A percentile compares a stretch with the other conserved stretches of the same genome.
phyloP scores from a whole-genome alignment of 805 yeast genomes.

The Suhomyces tanzawaensis region DNA sequence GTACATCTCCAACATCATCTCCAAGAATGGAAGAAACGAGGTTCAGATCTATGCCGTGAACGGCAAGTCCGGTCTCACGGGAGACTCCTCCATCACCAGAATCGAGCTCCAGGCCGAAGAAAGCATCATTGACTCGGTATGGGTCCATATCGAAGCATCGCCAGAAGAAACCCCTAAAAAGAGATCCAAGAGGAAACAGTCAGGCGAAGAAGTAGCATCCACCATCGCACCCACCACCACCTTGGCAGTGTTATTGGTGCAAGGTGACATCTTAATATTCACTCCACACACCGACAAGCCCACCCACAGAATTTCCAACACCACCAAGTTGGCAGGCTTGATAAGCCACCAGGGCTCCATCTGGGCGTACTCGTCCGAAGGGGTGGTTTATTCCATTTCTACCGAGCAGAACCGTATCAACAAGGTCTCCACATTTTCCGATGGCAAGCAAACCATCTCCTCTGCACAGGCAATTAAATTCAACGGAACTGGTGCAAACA shows the following conservation, averaged over 20 bases:
- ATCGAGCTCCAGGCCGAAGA: conserved; percentile 44
- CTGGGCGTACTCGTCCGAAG: conserved; percentile 21
- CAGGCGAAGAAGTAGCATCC: conserved; percentile 1
- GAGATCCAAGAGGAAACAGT: conserved; percentile 13
- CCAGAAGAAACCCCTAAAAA: conserved; percentile 19
- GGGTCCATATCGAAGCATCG: conserved; percentile 25
- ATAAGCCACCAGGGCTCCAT: conserved; percentile 11
- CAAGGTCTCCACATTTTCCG: conserved; percentile 17
- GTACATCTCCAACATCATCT: conserved; percentile 37
- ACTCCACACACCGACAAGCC: conserved; percentile 43
- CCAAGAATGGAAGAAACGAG: conserved; percentile 47
- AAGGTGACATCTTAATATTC: conserved; percentile 41
- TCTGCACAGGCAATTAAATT: conserved; percentile 9
- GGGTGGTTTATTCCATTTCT: conserved; percentile 17
- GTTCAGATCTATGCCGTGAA: conserved; percentile 34
- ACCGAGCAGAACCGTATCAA: conserved; percentile 26
- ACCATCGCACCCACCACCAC: conserved; percentile 7
- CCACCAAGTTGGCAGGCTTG: conserved; percentile 16
- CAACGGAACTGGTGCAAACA: conserved; percentile 12
- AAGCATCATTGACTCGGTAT: conserved; percentile 31
- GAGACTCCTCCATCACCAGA: conserved; percentile 21
- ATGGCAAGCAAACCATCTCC: conserved; percentile 16
- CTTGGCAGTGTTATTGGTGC: conserved; percentile 31
- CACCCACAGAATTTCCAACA: conserved; percentile 33
- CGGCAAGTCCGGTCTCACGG: conserved; percentile 13